Percentiles rank a stretch among this genome's conserved stretches.
Conservation (phyloP, 1,139 yeast genomes). For the Yamadazyma friedrichii region DNA sequence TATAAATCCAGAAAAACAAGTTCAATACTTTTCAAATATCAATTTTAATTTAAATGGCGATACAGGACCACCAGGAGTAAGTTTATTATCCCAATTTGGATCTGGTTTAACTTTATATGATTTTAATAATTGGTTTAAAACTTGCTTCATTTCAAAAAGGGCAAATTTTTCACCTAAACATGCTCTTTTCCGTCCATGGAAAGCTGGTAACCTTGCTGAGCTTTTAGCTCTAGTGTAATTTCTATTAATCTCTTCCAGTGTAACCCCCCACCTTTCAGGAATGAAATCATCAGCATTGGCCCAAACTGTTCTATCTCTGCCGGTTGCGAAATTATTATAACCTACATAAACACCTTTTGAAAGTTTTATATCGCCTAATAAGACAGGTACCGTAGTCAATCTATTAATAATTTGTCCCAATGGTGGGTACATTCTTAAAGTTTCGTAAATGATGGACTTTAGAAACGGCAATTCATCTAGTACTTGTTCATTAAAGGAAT, state of each 20-base stretch:
- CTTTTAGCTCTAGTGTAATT: constrained; percentile 46
- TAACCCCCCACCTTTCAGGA: constrained; percentile 60
- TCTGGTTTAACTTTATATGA: constrained; percentile 36
- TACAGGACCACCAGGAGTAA: constrained; percentile 48
- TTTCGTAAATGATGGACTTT: constrained; percentile 45
- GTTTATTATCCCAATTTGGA: constrained; percentile 47
- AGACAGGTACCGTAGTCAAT: constrained; percentile 34
- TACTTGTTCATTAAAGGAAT: not conserved
- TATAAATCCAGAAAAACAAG: not conserved
- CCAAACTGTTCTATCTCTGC: constrained; percentile 51
- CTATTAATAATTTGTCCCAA: constrained; percentile 59
- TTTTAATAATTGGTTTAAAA: constrained; percentile 34
- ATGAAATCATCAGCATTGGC: constrained; percentile 42
- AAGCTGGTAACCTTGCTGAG: constrained; percentile 47
- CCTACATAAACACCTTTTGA: constrained; percentile 60
- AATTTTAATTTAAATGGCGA: constrained; percentile 20
- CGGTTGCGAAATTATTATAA: constrained; percentile 56
- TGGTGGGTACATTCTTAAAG: constrained; percentile 56
- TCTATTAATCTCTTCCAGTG: constrained; percentile 31
- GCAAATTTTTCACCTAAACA: constrained; percentile 65
- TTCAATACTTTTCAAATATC: constrained; percentile 10
- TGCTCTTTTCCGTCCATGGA: constrained; percentile 62
- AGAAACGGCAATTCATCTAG: constrained; percentile 17
- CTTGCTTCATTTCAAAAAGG: constrained; percentile 41
- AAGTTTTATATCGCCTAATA: constrained; percentile 44